Base-by-base conservation (phyloP, 2,329 filamentous ascomycete species). In the Ophiostoma sp. region DNA sequence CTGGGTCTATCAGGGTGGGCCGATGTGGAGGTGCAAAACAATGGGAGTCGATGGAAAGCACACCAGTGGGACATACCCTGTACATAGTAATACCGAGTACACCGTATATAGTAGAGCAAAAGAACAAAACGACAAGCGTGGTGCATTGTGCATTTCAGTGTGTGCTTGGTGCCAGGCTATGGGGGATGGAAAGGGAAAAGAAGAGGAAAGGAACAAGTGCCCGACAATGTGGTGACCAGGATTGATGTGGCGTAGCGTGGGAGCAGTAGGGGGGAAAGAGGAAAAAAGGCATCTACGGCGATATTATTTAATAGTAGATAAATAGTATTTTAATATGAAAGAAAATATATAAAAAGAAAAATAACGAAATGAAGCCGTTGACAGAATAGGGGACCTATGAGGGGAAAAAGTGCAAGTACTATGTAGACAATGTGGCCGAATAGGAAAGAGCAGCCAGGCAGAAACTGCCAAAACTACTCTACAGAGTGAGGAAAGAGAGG, bases 171-270 rank as follows among this genome's bases (percentile, higher is more conserved):
- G 23, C 27, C 33, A 2, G 33, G 39, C n/a, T 20, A 57, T 23
- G 54, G 33, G 35, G 67, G 17, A 31, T 35, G 13, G 33, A 52
- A 65, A 65, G 35, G 62, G 62, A 65, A 65, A 65, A 65, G 62
- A 57, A 57, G 31, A 57, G 33, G 39, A 64, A 68, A 65, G 5
- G 31, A 67, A 31, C 23, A 35, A 36, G 13, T 48, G 23, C 20
- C 36, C 27, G 57, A 60, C 20, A 60, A 35, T 23, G 33, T 66
- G 69, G 69, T 57, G 67, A 35, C 67, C 64, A 62, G 64, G 57
- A 71, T 60, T 64, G 44, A 52, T 39, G 31, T 20, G 33, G 27
- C 35, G 27, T 33, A 57, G 48, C 54, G 67, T 27, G 39, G 66
- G 23, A 36, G 48, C 13, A 48, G 41, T 60, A 35, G 39, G 66